Conservation (phyloP, 176 grass and related monocot species). For the Zizania latifolia region DNA sequence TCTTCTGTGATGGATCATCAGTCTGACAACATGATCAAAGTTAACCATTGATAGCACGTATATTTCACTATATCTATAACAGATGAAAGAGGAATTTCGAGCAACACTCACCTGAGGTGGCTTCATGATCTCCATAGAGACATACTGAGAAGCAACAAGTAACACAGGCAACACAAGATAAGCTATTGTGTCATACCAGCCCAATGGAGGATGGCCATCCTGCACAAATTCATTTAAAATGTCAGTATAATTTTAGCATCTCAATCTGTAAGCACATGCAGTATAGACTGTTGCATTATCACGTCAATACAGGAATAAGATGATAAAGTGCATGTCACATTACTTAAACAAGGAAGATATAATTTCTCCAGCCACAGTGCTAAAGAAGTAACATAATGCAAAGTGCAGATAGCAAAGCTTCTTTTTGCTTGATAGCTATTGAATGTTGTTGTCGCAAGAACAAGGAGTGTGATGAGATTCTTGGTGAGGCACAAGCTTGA, state of each 20-base stretch:
- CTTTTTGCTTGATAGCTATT: neutral
- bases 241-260: neutral
- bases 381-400: neutral
- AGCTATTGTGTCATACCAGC: constrained; percentile 72
- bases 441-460: too few relatives aligned
- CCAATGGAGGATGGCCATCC: constrained; percentile 95
- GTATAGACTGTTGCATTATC: neutral
- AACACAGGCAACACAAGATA: constrained; percentile 98
- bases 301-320: neutral
- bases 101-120: constrained; percentile 73
- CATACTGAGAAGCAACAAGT: constrained; percentile 79
- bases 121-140: constrained; percentile 99
- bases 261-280: neutral
- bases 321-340: neutral
- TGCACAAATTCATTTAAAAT: constrained; percentile 36
- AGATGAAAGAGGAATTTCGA: neutral
- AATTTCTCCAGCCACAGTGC: neutral
- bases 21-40: constrained; percentile 46
- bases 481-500: too few relatives aligned
- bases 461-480: too few relatives aligned
- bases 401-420: neutral
- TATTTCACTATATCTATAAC: neutral
- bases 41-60: neutral
- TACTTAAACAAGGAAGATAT: neutral
- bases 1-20: constrained; percentile 89